Base-by-base conservation (phyloP, 805 yeast genomes). In the Kodamaea laetipori region DNA sequence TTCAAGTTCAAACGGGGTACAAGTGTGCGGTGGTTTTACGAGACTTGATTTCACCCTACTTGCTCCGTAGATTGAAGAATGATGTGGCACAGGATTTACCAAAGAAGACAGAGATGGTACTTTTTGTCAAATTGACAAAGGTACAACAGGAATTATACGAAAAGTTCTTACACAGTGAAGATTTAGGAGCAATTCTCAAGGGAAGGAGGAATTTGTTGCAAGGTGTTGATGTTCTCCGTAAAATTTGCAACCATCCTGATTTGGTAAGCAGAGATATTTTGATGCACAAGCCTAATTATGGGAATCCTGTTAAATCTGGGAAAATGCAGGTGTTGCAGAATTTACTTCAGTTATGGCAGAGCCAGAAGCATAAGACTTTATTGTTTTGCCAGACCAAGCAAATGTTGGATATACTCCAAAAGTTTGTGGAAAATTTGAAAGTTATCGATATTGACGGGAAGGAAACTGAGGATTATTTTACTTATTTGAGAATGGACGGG, bases 51-150 rank as follows among this genome's bases (percentile, higher is more conserved):
- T 81, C 96, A 3, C 99, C 99, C 0, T 94, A 90, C 61, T 66
- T 94, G 41, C 66, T 94, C 37, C 70, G 99, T 51, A 71, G 99
- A 39, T 82, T 94, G 61, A 94, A 94, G 61, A 79, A 84, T 8
- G 99, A 94, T 58, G 99, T 94, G 15, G 99, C 99, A 0, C 83
- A 87, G 45, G 99, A 94, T 58, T 64, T 94, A 37, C 99, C 99
- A 0, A 81, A 89, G 48, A 94, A 94, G 64, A 84, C 83, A 39
- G 99, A 94, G 60, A 89, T 89, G 83, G 99, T 94, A 2, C 65
- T 94, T 31, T 94, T 94, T 66, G 94, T 97, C 55, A 84, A 84
- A 53, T 66, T 94, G 33, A 94, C 99, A 0, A 69, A 78, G 46
- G 71, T 72, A 28, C 99, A 94, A 59, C 79, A 84, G 43, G 79